phyloP scores from a whole-genome alignment of 2,329 filamentous ascomycete genomes.

The Atkinsonella hypoxylon region DNA sequence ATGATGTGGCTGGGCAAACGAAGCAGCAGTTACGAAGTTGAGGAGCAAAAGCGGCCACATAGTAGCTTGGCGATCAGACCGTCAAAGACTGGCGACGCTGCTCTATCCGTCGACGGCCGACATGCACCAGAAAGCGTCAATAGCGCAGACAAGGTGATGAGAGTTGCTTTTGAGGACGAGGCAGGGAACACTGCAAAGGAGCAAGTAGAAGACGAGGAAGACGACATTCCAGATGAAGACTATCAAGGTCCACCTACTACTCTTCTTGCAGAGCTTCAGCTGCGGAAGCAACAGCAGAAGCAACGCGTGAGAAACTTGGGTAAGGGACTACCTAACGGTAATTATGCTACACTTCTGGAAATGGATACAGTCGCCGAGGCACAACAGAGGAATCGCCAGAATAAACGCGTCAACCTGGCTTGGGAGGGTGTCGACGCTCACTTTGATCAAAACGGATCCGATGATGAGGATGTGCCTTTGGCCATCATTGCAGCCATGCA shows the following conservation, averaged over 20 bases:
- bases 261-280: constrained; percentile 78
- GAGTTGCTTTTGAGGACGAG: constrained; percentile 16
- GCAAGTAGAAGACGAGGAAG: constrained; percentile 31
- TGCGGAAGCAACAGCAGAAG: constrained; percentile 82
- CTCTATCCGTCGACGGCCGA: constrained; percentile 1
- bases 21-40: constrained; percentile 18
- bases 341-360: constrained; percentile 82
- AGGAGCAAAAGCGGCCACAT: constrained; percentile 15
- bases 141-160: constrained; percentile 7
- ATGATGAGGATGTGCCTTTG: constrained; percentile 80
- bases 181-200: constrained; percentile 15
- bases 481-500: constrained; percentile 61
- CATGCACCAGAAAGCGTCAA: constrained; percentile 1
- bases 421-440: constrained; percentile 65
- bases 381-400: constrained; percentile 61
- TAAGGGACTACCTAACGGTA: constrained; percentile 55
- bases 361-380: constrained; percentile 83
- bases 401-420: constrained; percentile 70
- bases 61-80: constrained; percentile 14
- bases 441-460: constrained; percentile 31
- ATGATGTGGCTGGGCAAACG: constrained; percentile 36
- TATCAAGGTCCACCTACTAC: constrained; percentile 74
- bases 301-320: constrained; percentile 55
- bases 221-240: constrained; percentile 34
- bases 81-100: constrained; percentile 10